Evolutionary conservation across 2,329 filamentous ascomycete species (phyloP).

Genomic region (Kalaharituber pfeilii): DNA sequence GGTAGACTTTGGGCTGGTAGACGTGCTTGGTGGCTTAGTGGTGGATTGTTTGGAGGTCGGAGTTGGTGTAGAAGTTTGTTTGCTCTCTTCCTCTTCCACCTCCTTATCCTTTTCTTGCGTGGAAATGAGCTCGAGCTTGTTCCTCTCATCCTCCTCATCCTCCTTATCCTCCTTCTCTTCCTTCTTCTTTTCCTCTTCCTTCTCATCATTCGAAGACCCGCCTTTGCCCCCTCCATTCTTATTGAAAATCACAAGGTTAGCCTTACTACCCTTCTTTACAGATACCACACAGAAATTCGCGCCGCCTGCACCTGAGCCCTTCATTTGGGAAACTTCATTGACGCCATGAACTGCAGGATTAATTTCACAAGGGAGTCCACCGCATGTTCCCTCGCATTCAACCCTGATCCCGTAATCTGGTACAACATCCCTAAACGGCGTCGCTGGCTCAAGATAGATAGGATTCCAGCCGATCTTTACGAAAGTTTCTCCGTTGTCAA

Average conservation of each 20-base stretch:
- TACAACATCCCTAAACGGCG: conserved; percentile 37
- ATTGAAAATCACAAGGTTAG: conserved; percentile 48
- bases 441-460: conserved; percentile 42
- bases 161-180: conserved; percentile 2
- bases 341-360: conserved; percentile 40
- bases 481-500: conserved; percentile 46
- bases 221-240: conserved; percentile 28
- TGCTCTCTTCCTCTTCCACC: not conserved
- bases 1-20: not conserved
- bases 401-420: conserved; percentile 54
- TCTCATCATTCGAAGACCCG: conserved; percentile 16
- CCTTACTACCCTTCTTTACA: conserved; percentile 46
- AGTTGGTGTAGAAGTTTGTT: not conserved
- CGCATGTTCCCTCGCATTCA: conserved; percentile 50
- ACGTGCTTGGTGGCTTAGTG: not conserved
- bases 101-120: not conserved
- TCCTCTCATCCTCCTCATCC: not conserved
- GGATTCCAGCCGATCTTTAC: conserved; percentile 66
- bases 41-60: not conserved
- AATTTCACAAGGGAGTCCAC: conserved; percentile 57
- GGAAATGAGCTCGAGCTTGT: not conserved
- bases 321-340: conserved; percentile 41
- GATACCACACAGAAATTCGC: conserved; percentile 62
- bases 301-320: conserved; percentile 46
- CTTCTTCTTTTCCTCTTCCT: conserved; percentile 5